A percentile compares a stretch with the other conserved stretches of the same genome.
phyloP scores from a whole-genome alignment of 1,139 yeast species.

The Lodderomyces margitis region DNA sequence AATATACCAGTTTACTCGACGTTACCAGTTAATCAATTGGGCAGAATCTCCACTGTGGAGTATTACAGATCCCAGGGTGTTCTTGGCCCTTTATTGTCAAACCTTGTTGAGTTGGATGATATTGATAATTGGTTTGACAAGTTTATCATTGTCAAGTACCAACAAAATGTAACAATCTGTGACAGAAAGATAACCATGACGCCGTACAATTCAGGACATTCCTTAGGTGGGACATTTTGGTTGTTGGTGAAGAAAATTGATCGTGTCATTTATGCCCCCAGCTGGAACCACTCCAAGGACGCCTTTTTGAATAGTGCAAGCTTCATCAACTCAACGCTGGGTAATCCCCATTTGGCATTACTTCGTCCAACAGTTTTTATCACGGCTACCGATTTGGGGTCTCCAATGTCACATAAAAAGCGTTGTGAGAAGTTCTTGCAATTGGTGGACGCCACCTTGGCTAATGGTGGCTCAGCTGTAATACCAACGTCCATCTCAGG shows the following conservation, averaged over 20 bases:
- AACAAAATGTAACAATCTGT: conserved; percentile 67
- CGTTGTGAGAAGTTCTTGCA: conserved; percentile 65
- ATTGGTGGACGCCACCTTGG: conserved; percentile 63
- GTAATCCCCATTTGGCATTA: conserved; percentile 60
- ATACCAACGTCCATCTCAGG: conserved; percentile 86
- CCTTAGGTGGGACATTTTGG: conserved; percentile 94
- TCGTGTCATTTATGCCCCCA: conserved; percentile 80
- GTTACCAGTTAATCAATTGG: conserved; percentile 81
- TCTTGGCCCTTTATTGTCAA: conserved; percentile 67
- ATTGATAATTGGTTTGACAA: conserved; percentile 78
- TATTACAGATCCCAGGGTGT: conserved; percentile 69
- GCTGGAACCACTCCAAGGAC: conserved; percentile 94
- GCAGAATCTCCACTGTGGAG: conserved; percentile 82
- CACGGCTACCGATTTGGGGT: conserved; percentile 72
- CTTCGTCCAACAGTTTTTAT: conserved; percentile 82
- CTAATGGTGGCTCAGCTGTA: conserved; percentile 71
- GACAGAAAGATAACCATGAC: conserved; percentile 58
- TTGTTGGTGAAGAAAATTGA: conserved; percentile 70
- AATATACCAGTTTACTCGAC: conserved; percentile 82
- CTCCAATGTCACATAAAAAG: conserved; percentile 60
- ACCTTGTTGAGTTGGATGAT: conserved; percentile 66
- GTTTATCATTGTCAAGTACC: conserved; percentile 67
- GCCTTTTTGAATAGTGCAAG: conserved; percentile 82
- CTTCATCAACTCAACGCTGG: conserved; percentile 46
- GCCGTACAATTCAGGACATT: conserved; percentile 89